Conservation (phyloP, 352 stramenopile species). For the Phytophthora meadii region DNA sequence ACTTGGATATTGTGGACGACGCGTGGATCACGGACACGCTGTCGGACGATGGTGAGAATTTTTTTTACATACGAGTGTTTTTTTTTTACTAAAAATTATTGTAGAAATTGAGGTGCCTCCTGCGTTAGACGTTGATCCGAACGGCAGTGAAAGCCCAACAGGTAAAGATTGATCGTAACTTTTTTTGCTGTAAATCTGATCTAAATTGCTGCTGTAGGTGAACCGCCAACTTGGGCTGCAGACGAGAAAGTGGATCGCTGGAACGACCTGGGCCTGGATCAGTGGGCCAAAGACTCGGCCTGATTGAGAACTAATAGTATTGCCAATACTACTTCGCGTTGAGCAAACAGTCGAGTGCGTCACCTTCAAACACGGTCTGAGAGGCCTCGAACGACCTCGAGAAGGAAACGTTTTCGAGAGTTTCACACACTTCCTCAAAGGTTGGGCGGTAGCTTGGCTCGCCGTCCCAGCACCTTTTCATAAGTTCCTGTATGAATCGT, state of each 20-base stretch:
- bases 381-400: constrained; percentile 38
- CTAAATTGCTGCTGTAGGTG: constrained; percentile 36
- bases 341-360: constrained; percentile 66
- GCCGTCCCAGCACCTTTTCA: constrained; percentile 72
- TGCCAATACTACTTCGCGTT: constrained; percentile 35
- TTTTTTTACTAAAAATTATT: too few relatives aligned
- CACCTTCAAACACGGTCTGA: constrained; percentile 52
- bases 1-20: constrained; percentile 85
- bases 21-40: constrained; percentile 82
- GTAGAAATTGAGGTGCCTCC: constrained; percentile 79
- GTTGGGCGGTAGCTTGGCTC: constrained; percentile 58
- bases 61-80: constrained; percentile 11
- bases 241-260: constrained; percentile 78
- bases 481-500: constrained; percentile 51
- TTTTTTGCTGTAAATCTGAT: not conserved
- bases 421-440: constrained; percentile 68
- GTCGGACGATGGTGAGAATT: constrained; percentile 72
- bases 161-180: constrained; percentile 24
- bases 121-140: constrained; percentile 59
- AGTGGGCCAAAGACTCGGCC: constrained; percentile 56
- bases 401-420: constrained; percentile 44
- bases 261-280: constrained; percentile 81
- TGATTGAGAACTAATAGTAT: constrained; percentile 7
- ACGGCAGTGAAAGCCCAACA: constrained; percentile 56
- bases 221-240: constrained; percentile 53